These are phyloP conservation scores for Entomortierella lignicola DNA, from an alignment of 192 early-diverging fungal genomes.

Conservation along the genomic window DNA sequence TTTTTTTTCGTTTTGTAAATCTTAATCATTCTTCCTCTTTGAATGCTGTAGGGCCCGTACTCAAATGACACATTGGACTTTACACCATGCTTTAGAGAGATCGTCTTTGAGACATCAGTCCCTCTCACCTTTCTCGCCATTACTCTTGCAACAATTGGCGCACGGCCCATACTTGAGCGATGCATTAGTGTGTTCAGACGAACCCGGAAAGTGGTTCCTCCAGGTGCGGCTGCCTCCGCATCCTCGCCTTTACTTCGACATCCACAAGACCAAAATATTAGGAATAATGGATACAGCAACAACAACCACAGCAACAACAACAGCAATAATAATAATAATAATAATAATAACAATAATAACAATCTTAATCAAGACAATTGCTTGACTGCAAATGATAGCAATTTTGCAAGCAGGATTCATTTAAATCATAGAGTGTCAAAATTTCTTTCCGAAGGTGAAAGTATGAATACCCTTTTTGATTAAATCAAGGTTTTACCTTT, in stretches of 20 bases:
- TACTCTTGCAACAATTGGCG: slow-evolving; percentile 43
- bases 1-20: not conserved
- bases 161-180: slow-evolving; percentile 26
- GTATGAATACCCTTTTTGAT: not conserved
- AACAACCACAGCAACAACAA: not conserved
- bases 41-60: slow-evolving; percentile 36
- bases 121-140: slow-evolving; percentile 41
- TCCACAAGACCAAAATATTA: slow-evolving; percentile 18
- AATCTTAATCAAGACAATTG: not conserved
- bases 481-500: not conserved
- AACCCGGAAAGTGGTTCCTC: not conserved
- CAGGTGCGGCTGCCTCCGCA: slow-evolving; percentile 5
- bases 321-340: slow-evolving; percentile 5
- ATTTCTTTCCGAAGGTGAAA: not conserved
- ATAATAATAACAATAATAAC: slow-evolving; percentile 3
- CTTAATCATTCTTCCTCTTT: not conserved
- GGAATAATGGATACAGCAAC: slow-evolving; percentile 9
- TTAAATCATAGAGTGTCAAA: not conserved
- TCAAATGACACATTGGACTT: slow-evolving; percentile 47
- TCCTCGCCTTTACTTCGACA: slow-evolving; percentile 19
- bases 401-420: not conserved
- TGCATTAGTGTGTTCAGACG: slow-evolving; percentile 11
- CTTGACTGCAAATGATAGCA: not conserved
- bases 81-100: slow-evolving; percentile 51
- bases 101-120: slow-evolving; percentile 34